Evolutionary conservation across 768 basidiomycete species (phyloP), one percentile per base, ranked within the genome.

Genomic region (Boletus subparvulus): DNA sequence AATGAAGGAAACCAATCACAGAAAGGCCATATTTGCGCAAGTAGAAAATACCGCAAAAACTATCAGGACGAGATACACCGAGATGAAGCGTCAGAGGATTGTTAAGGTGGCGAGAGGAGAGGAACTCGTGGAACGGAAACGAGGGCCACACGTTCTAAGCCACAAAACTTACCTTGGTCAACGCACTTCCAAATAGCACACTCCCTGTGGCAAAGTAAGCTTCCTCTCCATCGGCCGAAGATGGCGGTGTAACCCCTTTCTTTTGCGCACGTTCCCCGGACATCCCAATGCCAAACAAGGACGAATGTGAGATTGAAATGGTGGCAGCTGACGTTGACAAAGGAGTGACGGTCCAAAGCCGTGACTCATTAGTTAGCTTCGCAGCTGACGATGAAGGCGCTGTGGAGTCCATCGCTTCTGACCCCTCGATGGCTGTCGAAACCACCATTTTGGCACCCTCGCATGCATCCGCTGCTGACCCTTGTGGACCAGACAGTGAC

Each of bases 121-220:
- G 19, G 17, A 54, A 54, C 50, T 24, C 40, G 8, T 30, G 33
- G 41, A 37, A n/a, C 36, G 37, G 24, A 47, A 58, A 49, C 32
- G 48, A 58, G 59, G 65, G 36, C 4, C 24, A 47, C 58, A 53
- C 50, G 47, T 46, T 53, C 39, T 26, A 28, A 35, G 49, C 49
- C 30, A 60, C 46, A 50, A 46, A 44, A 52, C 68, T 49, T 41
- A 68, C 67, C 54, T 54, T 14, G 16, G 44, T 6, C 11, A 50
- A 44, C 6, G 53, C 33, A 47, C 63, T 59, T 10, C 79, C 82
- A 60, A 86, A 82, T 50, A 86, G 68, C 12, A 77, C 63, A 69
- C 81, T 84, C 42, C 62, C 62, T 13, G 75, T 58, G 24, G 78
- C 67, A 4, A 71, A 62, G 45, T 57, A 60, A 13, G 43, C 8